These are phyloP conservation scores for Glycyrrhiza uralensis DNA, from an alignment of 306 rosid species.

Conservation along the genomic window DNA sequence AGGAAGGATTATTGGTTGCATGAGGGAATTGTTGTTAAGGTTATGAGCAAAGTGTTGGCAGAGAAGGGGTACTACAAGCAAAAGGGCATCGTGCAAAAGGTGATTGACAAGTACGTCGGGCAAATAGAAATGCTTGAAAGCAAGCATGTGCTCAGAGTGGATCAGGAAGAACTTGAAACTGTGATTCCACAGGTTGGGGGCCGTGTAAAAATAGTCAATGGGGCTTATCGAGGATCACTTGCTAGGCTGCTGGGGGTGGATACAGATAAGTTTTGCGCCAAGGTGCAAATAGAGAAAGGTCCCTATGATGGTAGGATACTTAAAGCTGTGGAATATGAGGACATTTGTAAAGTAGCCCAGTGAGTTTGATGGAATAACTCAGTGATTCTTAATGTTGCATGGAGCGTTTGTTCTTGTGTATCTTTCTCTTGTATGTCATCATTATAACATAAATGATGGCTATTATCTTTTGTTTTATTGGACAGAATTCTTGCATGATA, in stretches of 20 bases:
- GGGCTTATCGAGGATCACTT: slow-evolving; percentile 77
- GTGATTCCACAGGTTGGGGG: slow-evolving; percentile 91
- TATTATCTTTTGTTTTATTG: not conserved
- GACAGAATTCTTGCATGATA: not conserved
- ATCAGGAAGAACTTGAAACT: slow-evolving; percentile 81
- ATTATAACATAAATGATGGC: not conserved
- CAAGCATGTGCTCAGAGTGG: slow-evolving; percentile 87
- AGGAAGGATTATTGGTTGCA: slow-evolving; percentile 86
- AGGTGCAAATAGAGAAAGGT: slow-evolving; percentile 92
- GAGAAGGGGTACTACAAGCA: slow-evolving; percentile 88
- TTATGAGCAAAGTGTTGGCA: slow-evolving; percentile 85
- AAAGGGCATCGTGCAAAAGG: slow-evolving; percentile 74
- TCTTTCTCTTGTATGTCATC: not conserved
- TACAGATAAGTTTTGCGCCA: slow-evolving; percentile 64
- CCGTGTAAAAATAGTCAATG: slow-evolving; percentile 80
- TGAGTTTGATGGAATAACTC: slow-evolving; percentile 21
- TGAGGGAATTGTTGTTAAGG: slow-evolving; percentile 75
- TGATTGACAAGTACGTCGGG: slow-evolving; percentile 81
- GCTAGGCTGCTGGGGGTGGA: slow-evolving; percentile 72
- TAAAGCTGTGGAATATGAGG: slow-evolving; percentile 79
- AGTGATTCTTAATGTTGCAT: slow-evolving; percentile 1
- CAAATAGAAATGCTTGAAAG: slow-evolving; percentile 82
- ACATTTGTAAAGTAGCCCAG: slow-evolving; percentile 60
- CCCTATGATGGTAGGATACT: slow-evolving; percentile 83
- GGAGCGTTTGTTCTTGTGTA: not conserved